phyloP scores from a whole-genome alignment of 352 stramenopile genomes.

The Globisporangium megalacanthum region DNA sequence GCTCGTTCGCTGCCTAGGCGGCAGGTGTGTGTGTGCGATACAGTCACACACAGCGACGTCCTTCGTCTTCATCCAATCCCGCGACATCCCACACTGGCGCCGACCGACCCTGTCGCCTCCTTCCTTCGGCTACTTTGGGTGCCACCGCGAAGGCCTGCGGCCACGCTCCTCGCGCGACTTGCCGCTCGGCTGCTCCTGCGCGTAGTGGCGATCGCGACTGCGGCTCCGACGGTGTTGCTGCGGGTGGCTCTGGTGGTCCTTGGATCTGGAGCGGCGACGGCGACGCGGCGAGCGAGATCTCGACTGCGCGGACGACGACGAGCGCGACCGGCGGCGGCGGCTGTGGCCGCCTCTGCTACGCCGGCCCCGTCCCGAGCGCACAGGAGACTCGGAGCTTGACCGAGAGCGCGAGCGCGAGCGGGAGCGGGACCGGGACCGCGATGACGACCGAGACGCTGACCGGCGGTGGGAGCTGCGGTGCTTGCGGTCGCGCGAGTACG shows the following conservation, averaged over 20 bases:
- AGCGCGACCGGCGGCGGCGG: conserved; percentile 26
- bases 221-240: neutral
- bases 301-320: conserved; percentile 30
- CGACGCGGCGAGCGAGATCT: conserved; percentile 26
- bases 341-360: conserved; percentile 14
- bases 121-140: conserved; percentile 3
- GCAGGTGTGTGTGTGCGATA: neutral
- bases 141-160: conserved; percentile 9
- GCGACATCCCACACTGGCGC: too few relatives aligned
- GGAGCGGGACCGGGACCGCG: conserved; percentile 33
- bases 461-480: conserved; percentile 12
- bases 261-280: conserved; percentile 8
- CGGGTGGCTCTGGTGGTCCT: conserved; percentile 5
- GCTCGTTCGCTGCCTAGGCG: too few relatives aligned
- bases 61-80: too few relatives aligned
- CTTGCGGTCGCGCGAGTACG: conserved; percentile 15
- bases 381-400: conserved; percentile 8
- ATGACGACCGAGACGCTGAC: conserved; percentile 20
- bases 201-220: neutral
- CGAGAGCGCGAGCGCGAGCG: conserved; percentile 22
- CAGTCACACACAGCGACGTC: too few relatives aligned
- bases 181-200: conserved; percentile 1
- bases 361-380: conserved; percentile 20
- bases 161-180: conserved; percentile 4
- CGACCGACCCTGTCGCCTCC: neutral